Percentiles rank a stretch among this genome's conserved stretches.
phyloP scores from a whole-genome alignment of 495 filamentous ascomycete species.

The Pyrenopolyporus hunteri region DNA sequence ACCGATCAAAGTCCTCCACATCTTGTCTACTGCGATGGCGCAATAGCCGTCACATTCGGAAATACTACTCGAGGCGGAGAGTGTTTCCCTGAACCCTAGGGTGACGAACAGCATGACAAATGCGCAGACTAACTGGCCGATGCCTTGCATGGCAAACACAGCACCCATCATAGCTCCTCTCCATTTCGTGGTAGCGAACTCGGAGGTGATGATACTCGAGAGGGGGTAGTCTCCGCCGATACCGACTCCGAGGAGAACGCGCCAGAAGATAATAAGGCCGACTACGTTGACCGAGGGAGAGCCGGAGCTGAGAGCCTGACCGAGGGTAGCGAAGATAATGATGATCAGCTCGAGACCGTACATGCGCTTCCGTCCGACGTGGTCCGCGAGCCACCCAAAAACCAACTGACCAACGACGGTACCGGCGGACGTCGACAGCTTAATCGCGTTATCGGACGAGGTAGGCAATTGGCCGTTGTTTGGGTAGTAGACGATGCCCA shows the following conservation, averaged over 20 bases:
- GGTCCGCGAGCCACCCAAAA: constrained; percentile 82
- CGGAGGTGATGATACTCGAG: constrained; percentile 81
- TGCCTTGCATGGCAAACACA: constrained; percentile 84
- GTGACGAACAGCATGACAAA: constrained; percentile 75
- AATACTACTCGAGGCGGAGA: constrained; percentile 55
- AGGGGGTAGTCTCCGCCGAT: constrained; percentile 90
- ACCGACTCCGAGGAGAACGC: constrained; percentile 81
- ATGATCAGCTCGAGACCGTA: constrained; percentile 88
- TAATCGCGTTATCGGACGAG: constrained; percentile 79
- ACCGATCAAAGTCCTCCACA: constrained; percentile 82
- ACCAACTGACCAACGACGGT: constrained; percentile 84
- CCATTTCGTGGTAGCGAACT: constrained; percentile 53
- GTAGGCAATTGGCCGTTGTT: constrained; percentile 61
- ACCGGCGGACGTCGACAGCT: constrained; percentile 84
- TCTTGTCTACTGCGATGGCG: constrained; percentile 76
- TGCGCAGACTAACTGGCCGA: constrained; percentile 75
- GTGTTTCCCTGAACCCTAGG: constrained; percentile 73
- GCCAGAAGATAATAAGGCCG: constrained; percentile 87
- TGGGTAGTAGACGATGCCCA: constrained; percentile 75
- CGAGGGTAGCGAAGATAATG: constrained; percentile 84
- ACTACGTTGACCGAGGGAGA: constrained; percentile 74
- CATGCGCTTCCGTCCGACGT: constrained; percentile 80
- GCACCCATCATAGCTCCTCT: constrained; percentile 64
- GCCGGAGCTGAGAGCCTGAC: constrained; percentile 70
- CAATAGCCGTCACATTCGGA: constrained; percentile 67